A percentile compares a stretch with the other conserved stretches of the same genome.
Evolutionary conservation across 179 eudicot species (phyloP).

Genomic region (Silene coronaria): DNA sequence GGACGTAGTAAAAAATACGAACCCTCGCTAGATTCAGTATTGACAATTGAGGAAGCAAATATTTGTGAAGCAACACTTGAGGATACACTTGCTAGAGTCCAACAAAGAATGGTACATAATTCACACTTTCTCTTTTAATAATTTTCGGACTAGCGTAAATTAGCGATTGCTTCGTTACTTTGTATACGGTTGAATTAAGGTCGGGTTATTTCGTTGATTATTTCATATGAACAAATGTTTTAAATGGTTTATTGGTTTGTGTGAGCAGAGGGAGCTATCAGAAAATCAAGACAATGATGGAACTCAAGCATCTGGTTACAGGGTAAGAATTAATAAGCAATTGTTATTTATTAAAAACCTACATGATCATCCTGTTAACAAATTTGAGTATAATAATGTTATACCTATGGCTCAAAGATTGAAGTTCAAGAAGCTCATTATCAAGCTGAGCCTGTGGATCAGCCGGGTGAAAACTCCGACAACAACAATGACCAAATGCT

Average conservation of each 20-base stretch:
- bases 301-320: conserved; percentile 15
- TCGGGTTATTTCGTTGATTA: no score
- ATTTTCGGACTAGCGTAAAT: no score
- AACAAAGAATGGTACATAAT: conserved; percentile 30
- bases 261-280: conserved; percentile 13
- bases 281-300: conserved; percentile 12
- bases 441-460: background rate
- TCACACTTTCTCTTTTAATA: no score
- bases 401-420: background rate
- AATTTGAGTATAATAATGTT: background rate
- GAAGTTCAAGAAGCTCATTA: conserved; percentile 15
- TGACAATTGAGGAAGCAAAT: conserved; percentile 24
- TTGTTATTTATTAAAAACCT: background rate
- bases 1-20: conserved; percentile 14
- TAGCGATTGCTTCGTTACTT: no score
- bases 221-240: no score
- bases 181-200: no score
- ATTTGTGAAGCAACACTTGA: conserved; percentile 17
- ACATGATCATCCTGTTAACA: background rate
- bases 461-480: background rate
- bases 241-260: background rate
- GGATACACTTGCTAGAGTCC: conserved; percentile 24
- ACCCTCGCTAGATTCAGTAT: conserved; percentile 13
- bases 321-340: conserved; percentile 12
- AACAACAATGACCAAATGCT: conserved; percentile 3